Evolutionary conservation across 768 basidiomycete genomes (phyloP).

Genomic region (Melanogaster broomeanus): DNA sequence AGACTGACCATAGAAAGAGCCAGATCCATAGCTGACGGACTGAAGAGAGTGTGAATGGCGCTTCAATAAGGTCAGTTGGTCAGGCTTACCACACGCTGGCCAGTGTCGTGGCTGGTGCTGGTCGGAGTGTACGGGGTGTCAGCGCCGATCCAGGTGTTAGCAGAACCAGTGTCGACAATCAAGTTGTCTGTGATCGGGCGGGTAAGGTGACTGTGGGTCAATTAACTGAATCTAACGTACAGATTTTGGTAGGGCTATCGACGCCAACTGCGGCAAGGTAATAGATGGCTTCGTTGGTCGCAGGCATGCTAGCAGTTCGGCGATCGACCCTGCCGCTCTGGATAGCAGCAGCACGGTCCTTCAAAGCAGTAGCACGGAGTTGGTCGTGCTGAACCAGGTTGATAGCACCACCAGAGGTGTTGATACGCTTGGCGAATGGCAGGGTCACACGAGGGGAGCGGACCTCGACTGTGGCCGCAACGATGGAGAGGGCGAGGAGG

Average conservation of each 20-base stretch:
- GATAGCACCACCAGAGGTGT: slow-evolving; percentile 45
- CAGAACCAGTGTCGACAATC: slow-evolving; percentile 61
- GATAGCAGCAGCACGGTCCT: slow-evolving; percentile 39
- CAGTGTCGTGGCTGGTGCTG: slow-evolving; percentile 48
- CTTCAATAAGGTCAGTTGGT: background rate
- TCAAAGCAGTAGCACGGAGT: slow-evolving; percentile 47
- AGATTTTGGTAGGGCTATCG: slow-evolving; percentile 55
- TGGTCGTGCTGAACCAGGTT: slow-evolving; percentile 55
- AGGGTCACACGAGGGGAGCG: slow-evolving; percentile 44
- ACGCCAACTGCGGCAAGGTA: slow-evolving; percentile 46
- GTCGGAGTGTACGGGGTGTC: slow-evolving; percentile 45
- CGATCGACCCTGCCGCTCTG: slow-evolving; percentile 15
- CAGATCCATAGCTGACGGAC: slow-evolving; percentile 64
- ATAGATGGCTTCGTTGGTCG: slow-evolving; percentile 44
- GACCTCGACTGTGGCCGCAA: slow-evolving; percentile 44
- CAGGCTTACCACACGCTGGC: slow-evolving; percentile 46
- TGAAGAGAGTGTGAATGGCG: slow-evolving; percentile 16
- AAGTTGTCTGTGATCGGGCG: slow-evolving; percentile 44
- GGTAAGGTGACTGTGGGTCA: background rate
- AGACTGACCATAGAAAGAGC: slow-evolving; percentile 55
- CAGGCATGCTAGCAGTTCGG: slow-evolving; percentile 31
- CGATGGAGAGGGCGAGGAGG: slow-evolving; percentile 47
- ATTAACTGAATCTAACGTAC: slow-evolving; percentile 31
- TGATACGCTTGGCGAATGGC: slow-evolving; percentile 56
- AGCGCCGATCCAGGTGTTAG: slow-evolving; percentile 74